Conservation (phyloP, 2,329 filamentous ascomycete genomes). For the Mollisiaceae sp. region DNA sequence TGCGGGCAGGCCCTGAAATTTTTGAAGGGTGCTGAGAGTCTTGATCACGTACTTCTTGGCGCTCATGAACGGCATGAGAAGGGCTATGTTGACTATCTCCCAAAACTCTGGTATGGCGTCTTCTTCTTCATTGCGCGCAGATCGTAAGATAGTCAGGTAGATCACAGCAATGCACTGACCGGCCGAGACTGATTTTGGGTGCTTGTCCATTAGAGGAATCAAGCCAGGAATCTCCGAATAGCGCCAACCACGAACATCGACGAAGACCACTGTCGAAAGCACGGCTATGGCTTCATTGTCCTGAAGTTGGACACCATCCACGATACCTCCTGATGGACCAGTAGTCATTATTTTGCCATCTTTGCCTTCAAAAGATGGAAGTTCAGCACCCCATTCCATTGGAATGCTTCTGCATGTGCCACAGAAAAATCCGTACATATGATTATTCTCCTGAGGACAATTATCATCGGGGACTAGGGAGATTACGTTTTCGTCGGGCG, state of each 20-base stretch:
- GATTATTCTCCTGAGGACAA: neutral
- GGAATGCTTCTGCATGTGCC: neutral
- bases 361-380: neutral
- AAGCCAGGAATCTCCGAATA: neutral
- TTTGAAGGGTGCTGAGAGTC: neutral
- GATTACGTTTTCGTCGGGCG: neutral
- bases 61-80: neutral
- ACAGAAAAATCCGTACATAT: neutral
- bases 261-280: neutral
- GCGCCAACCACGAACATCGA: neutral
- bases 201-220: neutral
- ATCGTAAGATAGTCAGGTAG: neutral
- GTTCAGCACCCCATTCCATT: neutral
- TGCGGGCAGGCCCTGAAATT: neutral
- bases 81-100: neutral
- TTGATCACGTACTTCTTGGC: neutral
- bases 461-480: neutral
- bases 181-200: neutral
- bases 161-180: neutral
- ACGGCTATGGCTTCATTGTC: neutral
- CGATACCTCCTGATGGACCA: neutral
- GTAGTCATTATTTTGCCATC: neutral
- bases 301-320: neutral
- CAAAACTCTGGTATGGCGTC: neutral
- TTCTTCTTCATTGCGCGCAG: neutral